A percentile compares a stretch with the other conserved stretches of the same genome.
Conservation (phyloP, 2,329 filamentous ascomycete genomes). For the Colletotrichum sp. region DNA sequence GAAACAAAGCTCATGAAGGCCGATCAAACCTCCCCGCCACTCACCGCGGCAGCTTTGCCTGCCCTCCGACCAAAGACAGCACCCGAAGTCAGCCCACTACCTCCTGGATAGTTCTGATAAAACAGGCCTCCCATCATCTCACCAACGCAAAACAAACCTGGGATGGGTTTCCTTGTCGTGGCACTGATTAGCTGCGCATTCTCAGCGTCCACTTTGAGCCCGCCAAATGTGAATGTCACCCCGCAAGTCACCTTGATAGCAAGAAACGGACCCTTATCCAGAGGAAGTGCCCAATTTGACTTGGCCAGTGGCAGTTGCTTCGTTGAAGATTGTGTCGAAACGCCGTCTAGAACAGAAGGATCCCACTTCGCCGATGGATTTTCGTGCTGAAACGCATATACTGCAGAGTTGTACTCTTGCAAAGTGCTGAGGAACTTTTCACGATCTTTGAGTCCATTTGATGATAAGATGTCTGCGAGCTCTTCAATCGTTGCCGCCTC, state of each 20-base stretch:
- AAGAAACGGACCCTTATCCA: conserved; percentile 62
- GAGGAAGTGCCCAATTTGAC: conserved; percentile 68
- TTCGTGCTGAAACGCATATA: conserved; percentile 48
- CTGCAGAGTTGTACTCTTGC: conserved; percentile 66
- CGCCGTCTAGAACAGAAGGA: conserved; percentile 63
- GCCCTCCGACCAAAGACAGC: conserved; percentile 54
- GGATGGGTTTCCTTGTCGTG: conserved; percentile 48
- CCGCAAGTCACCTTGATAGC: conserved; percentile 70
- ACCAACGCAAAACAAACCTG: conserved; percentile 63
- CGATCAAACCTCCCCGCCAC: not conserved
- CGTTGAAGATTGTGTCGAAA: conserved; percentile 61
- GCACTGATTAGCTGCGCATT: conserved; percentile 58
- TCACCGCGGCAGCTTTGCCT: conserved; percentile 25
- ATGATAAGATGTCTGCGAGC: conserved; percentile 54
- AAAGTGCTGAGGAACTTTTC: conserved; percentile 53
- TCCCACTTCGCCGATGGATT: conserved; percentile 55
- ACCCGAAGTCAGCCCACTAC: conserved; percentile 65
- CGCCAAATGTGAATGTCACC: conserved; percentile 73
- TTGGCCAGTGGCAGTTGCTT: conserved; percentile 55
- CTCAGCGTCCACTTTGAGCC: conserved; percentile 59
- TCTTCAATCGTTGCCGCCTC: conserved; percentile 55
- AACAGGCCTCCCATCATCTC: conserved; percentile 73
- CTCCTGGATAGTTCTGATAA: conserved; percentile 67
- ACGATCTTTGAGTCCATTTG: conserved; percentile 50
- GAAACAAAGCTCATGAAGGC: not conserved